Evolutionary conservation across 148 eudicot species (phyloP), one percentile per base, ranked within the genome.

Genomic region (Hydrangea macrophylla): DNA sequence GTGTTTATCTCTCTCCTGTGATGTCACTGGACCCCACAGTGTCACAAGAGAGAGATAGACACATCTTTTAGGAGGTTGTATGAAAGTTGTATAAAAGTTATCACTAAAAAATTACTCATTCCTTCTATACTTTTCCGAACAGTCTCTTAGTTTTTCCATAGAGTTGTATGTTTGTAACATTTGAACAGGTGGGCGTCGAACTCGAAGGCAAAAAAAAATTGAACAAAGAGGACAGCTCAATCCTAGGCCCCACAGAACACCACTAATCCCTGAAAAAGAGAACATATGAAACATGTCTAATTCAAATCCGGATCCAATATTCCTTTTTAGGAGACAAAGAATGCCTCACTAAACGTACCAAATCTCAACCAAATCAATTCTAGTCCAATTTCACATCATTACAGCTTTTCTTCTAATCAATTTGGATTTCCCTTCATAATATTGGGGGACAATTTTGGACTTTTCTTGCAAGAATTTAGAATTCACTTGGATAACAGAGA

Each of bases 281-380:
- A 32, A 15, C 35, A 58, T 58, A 32, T 58, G 10, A 58, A 17
- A 58, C 10, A 58, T 56, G 39, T 58, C 37, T 11, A 58, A 33
- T 36, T 51, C 65, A 60, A 20, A 62, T 59, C 50, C 65, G 60
- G 56, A 79, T 74, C 82, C 58, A 63, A 83, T 74, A 70, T 79
- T 70, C 76, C 68, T 76, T 79, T 51, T 64, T 59, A 64, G 57
- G 77, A 71, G 86, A 83, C 86, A 83, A 76, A 79, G 68, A 64
- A 70, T 39, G 73, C 70, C 74, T 74, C 55, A 32, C 65, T 73
- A 39, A 54, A 62, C 58, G 33, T 33, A 69, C 50, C 79, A 39
- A 66, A 82, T 82, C 85, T 15, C 77, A 72, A 82, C 76, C 79
- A 75, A 58, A 78, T 82, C 86, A 70, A 51, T 62, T 40, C 40